A percentile compares a stretch with the other conserved stretches of the same genome.
Conservation (phyloP, 495 filamentous ascomycete species). For the Hyaloscypha hepaticicola region DNA sequence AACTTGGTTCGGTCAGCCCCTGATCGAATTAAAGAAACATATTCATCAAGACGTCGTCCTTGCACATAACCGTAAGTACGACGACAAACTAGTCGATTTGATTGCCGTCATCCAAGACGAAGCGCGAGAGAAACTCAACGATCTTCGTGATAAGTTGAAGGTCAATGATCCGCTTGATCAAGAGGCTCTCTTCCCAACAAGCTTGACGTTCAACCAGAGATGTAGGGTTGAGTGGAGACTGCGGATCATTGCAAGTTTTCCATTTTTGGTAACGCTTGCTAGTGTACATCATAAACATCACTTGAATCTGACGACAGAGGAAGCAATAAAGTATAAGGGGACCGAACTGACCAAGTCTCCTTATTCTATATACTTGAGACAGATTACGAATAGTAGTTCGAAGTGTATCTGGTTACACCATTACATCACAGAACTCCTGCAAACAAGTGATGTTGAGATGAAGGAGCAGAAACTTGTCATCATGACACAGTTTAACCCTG, state of each 20-base stretch:
- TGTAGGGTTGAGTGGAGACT: neutral
- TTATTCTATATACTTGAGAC: neutral
- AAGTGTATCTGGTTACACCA: slow-evolving; percentile 18
- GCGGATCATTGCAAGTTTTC: slow-evolving; percentile 7
- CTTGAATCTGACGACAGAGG: slow-evolving; percentile 7
- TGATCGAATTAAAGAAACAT: slow-evolving; percentile 17
- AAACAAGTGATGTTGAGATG: neutral
- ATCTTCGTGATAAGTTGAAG: neutral
- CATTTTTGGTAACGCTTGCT: slow-evolving; percentile 2
- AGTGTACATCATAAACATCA: neutral
- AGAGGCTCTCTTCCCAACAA: neutral
- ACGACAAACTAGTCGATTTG: neutral
- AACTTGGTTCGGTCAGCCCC: slow-evolving; percentile 17
- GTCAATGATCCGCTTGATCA: neutral
- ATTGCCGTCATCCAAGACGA: neutral
- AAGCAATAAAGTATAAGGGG: neutral
- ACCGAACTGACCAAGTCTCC: neutral
- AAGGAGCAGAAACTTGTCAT: slow-evolving; percentile 17
- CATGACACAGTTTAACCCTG: slow-evolving; percentile 10
- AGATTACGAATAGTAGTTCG: slow-evolving; percentile 11
- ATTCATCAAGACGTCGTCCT: slow-evolving; percentile 15
- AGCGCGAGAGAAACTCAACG: neutral
- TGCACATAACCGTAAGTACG: neutral
- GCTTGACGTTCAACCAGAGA: neutral
- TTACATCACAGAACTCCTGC: neutral